phyloP scores from a whole-genome alignment of 2,329 filamentous ascomycete genomes.

The Penicillium digitatum region DNA sequence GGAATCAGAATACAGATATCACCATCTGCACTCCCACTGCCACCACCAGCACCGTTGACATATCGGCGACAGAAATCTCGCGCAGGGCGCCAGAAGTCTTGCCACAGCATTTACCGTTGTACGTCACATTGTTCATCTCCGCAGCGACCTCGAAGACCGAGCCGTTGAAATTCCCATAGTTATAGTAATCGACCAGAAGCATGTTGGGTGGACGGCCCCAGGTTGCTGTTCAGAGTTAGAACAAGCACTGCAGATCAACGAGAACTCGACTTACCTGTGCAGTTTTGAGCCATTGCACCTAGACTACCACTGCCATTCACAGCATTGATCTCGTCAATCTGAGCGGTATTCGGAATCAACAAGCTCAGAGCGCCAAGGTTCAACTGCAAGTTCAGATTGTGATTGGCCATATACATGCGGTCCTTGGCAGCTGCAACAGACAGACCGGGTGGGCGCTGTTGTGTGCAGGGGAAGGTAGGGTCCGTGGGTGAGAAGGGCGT shows the following conservation, averaged over 20 bases:
- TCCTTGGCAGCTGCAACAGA: constrained; percentile 51
- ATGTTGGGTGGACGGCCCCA: constrained; percentile 73
- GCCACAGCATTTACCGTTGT: constrained; percentile 47
- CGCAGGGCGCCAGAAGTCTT: constrained; percentile 25
- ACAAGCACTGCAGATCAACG: neutral
- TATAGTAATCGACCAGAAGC: constrained; percentile 82
- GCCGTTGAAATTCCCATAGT: constrained; percentile 63
- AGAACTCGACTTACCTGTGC: constrained; percentile 50
- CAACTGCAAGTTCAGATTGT: constrained; percentile 82
- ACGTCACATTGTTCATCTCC: constrained; percentile 67
- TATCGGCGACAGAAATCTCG: constrained; percentile 15
- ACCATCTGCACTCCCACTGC: constrained; percentile 25
- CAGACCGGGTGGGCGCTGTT: constrained; percentile 71
- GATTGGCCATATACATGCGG: constrained; percentile 78
- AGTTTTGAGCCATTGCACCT: constrained; percentile 61
- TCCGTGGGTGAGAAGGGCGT: constrained; percentile 75
- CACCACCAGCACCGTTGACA: constrained; percentile 23
- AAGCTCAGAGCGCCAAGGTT: constrained; percentile 60
- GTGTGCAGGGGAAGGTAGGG: constrained; percentile 69
- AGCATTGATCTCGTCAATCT: constrained; percentile 69
- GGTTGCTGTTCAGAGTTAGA: constrained; percentile 31
- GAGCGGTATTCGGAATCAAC: constrained; percentile 66
- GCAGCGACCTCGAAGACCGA: constrained; percentile 75
- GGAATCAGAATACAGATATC: constrained; percentile 22
- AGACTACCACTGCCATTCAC: constrained; percentile 62